Conservation (phyloP, 2,329 filamentous ascomycete species). For the Colletotrichum sidae region DNA sequence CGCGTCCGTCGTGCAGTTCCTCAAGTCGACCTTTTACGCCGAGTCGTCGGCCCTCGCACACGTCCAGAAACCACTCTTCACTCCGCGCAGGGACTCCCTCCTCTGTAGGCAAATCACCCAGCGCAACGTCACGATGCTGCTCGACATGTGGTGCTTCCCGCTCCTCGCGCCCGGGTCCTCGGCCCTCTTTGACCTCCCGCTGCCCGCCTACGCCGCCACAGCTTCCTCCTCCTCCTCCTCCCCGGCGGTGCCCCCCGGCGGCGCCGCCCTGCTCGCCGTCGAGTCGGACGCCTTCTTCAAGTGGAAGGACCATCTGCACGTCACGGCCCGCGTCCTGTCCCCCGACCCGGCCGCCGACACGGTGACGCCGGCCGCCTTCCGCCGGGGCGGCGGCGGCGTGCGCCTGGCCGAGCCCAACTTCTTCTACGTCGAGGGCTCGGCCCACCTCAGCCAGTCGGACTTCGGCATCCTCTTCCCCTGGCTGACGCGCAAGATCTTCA, state of each 20-base stretch:
- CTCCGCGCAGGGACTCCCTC: slow-evolving; percentile 64
- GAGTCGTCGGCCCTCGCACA: slow-evolving; percentile 56
- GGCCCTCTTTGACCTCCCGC: slow-evolving; percentile 76
- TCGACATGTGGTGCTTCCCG: slow-evolving; percentile 87
- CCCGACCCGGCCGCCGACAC: slow-evolving; percentile 59
- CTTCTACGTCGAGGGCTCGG: slow-evolving; percentile 79
- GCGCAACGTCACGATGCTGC: slow-evolving; percentile 72
- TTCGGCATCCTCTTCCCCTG: slow-evolving; percentile 87
- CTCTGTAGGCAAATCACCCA: slow-evolving; percentile 76
- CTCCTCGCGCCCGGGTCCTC: slow-evolving; percentile 71
- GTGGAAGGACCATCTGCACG: slow-evolving; percentile 78
- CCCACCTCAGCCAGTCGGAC: slow-evolving; percentile 85
- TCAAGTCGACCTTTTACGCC: slow-evolving; percentile 83
- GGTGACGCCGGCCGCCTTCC: slow-evolving; percentile 55
- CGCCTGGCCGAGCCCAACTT: slow-evolving; percentile 69
- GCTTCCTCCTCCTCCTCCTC: slow-evolving; percentile 46
- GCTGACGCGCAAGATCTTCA: slow-evolving; percentile 69
- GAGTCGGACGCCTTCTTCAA: slow-evolving; percentile 83
- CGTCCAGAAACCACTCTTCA: slow-evolving; percentile 70
- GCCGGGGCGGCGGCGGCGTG: slow-evolving; percentile 44
- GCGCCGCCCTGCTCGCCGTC: slow-evolving; percentile 74
- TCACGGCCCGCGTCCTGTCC: slow-evolving; percentile 75
- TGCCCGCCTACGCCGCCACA: slow-evolving; percentile 73
- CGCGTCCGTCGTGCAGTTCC: slow-evolving; percentile 78
- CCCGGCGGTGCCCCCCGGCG: slow-evolving; percentile 53